Conservation (phyloP, 2,329 filamentous ascomycete species). For the Xylaria sp. region DNA sequence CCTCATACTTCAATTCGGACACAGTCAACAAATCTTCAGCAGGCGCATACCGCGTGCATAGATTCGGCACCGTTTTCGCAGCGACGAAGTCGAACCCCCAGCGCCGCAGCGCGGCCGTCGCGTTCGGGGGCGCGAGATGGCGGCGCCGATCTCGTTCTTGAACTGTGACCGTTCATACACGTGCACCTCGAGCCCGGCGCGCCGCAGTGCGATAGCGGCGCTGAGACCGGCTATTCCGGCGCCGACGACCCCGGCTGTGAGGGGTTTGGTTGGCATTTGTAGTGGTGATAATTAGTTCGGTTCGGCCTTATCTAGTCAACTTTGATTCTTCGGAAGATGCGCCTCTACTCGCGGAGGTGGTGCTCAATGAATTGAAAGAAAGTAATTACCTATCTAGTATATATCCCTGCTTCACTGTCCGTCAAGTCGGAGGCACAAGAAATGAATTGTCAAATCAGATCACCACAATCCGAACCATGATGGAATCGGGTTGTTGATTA, state of each 20-base stretch:
- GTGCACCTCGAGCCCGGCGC: conserved; percentile 36
- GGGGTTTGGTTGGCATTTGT: background rate
- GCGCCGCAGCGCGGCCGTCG: conserved; percentile 39
- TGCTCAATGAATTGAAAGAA: background rate
- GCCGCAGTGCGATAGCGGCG: conserved; percentile 37
- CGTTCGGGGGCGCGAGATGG: conserved; percentile 49
- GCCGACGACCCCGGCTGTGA: conserved; percentile 33
- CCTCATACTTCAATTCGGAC: conserved; percentile 16
- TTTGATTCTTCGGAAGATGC: too few species aligned
- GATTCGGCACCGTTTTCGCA: conserved; percentile 33
- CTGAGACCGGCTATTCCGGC: conserved; percentile 41
- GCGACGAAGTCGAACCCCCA: conserved; percentile 44
- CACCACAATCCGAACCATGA: too few species aligned
- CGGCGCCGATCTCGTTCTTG: conserved; percentile 49
- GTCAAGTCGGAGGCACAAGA: too few species aligned
- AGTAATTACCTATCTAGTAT: background rate
- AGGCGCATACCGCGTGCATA: conserved; percentile 28
- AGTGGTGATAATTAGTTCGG: too few species aligned
- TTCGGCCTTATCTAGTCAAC: background rate
- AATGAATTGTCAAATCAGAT: too few species aligned
- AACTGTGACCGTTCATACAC: conserved; percentile 41
- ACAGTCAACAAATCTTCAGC: conserved; percentile 20
- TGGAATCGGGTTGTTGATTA: too few species aligned
- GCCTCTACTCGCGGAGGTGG: too few species aligned
- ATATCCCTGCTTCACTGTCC: background rate